Base-by-base conservation (phyloP, 768 basidiomycete genomes). In the Steccherinum ochraceum region DNA sequence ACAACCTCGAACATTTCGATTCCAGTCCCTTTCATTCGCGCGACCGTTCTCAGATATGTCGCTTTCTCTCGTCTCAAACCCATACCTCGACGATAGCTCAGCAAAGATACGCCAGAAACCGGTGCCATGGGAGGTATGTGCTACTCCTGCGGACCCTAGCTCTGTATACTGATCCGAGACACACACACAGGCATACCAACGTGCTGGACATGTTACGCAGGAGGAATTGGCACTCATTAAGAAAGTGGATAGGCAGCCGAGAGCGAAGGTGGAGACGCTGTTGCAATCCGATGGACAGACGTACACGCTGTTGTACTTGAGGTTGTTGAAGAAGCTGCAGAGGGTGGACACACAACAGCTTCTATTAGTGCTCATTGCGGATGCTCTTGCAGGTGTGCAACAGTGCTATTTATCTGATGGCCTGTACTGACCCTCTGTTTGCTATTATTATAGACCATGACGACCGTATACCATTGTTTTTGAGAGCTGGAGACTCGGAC, bases 111-210 rank as follows among this genome's bases (percentile, higher is more conserved):
- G 87, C 59, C 78, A 86, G 5, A 96, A 94, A 67, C 84, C 86
- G 1, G 91, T 96, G 10, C 93, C 93, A 56, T 98, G 95, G 95
- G 93, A 96, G 84, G 95, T 95, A 52, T 52, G 41, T 43, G 19
- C 7, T 16, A 40, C 30, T 26, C 26, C 23, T 24, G 11, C 26
- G n/a, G 30, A 35, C 46, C 27, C 24, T 42, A 45, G 23, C 42
- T 21, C 51, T 53, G 55, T 5, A 21, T 7, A 23, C 41, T 20
- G 13, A 44, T 47, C 3, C 61, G 66, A 42, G 61, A 52, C 46
- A 25, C 45, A 18, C 41, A 18, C 30, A 58, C 58, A 97, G 93
- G 93, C 89, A 53, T 96, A 97, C 72, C 93, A 96, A 71, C 85
- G 95, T 58, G 93, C 92, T 42, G 91, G 84, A 42, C 81, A 93